Evolutionary conservation across 2,329 filamentous ascomycete genomes (phyloP).

Genomic region (Macrophomina tecta): DNA sequence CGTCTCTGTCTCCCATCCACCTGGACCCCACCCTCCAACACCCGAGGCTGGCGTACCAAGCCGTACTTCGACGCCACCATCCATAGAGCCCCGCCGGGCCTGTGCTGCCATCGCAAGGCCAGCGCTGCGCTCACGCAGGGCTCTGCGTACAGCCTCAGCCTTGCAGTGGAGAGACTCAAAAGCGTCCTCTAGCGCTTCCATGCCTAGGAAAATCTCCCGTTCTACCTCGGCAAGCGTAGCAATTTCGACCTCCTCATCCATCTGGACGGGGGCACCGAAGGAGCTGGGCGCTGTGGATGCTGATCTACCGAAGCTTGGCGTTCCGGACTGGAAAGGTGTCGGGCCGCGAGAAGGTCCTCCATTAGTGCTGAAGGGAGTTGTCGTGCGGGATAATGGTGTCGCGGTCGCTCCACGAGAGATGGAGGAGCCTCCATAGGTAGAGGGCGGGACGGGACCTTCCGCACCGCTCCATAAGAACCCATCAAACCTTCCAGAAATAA

Average conservation of each 20-base stretch:
- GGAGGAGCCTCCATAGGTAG: conserved; percentile 31
- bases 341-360: conserved; percentile 50
- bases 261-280: conserved; percentile 77
- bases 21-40: conserved; percentile 34
- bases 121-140: conserved; percentile 80
- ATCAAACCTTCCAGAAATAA: conserved; percentile 91
- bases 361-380: conserved; percentile 63
- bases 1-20: conserved; percentile 41
- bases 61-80: conserved; percentile 49
- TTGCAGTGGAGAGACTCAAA: conserved; percentile 89
- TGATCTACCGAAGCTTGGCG: conserved; percentile 10
- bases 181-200: conserved; percentile 93
- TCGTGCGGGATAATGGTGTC: conserved; percentile 51
- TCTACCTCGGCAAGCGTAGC: conserved; percentile 89
- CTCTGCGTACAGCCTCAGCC: conserved; percentile 79
- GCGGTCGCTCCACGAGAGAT: conserved; percentile 40
- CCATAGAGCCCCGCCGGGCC: conserved; percentile 57
- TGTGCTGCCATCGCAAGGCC: conserved; percentile 73
- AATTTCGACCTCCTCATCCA: conserved; percentile 94
- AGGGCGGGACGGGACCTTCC: conserved; percentile 58
- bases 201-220: conserved; percentile 88
- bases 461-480: conserved; percentile 95
- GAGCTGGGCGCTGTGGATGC: conserved; percentile 43
- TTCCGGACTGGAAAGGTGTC: conserved; percentile 53
- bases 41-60: conserved; percentile 59